These are phyloP conservation scores for Sporormia fimetaria DNA, from an alignment of 495 filamentous ascomycete genomes.

Conservation along the genomic window DNA sequence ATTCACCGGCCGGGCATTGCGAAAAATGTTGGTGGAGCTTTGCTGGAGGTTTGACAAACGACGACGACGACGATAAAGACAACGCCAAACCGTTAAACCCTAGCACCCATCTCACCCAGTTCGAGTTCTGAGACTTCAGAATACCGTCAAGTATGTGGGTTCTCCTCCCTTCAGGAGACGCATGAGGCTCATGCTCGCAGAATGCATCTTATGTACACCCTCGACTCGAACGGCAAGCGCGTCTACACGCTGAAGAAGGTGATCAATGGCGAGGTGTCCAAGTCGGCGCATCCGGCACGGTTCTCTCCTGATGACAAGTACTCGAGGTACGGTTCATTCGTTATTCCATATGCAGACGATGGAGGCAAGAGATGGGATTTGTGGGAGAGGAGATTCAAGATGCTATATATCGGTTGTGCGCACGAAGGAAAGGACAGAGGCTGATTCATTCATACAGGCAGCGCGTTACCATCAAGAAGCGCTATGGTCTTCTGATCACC, in stretches of 20 bases:
- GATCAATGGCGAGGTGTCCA: conserved; percentile 67
- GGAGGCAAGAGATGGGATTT: conserved; percentile 8
- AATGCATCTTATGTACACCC: conserved; percentile 87
- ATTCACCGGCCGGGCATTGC: neutral
- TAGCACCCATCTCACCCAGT: no score
- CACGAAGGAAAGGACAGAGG: no score
- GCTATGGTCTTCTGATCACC: conserved; percentile 75
- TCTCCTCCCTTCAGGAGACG: neutral
- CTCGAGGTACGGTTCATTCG: conserved; percentile 49
- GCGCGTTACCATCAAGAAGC: conserved; percentile 82
- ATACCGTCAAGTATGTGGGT: neutral
- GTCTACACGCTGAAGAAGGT: conserved; percentile 85
- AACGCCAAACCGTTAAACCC: no score
- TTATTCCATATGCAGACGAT: neutral
- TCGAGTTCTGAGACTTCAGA: no score
- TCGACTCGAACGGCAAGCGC: conserved; percentile 66
- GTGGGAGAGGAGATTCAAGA: no score
- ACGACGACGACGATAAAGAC: no score
- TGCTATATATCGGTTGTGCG: neutral
- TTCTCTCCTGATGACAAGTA: conserved; percentile 98
- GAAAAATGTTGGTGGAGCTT: neutral
- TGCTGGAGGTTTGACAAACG: neutral
- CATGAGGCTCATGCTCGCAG: conserved; percentile 17
- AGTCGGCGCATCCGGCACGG: conserved; percentile 88
- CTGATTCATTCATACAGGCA: conserved; percentile 43